Percentiles rank a stretch among this genome's conserved stretches.
Conservation (phyloP, 2,329 filamentous ascomycete genomes). For the Rhytidhysteron rufulum region DNA sequence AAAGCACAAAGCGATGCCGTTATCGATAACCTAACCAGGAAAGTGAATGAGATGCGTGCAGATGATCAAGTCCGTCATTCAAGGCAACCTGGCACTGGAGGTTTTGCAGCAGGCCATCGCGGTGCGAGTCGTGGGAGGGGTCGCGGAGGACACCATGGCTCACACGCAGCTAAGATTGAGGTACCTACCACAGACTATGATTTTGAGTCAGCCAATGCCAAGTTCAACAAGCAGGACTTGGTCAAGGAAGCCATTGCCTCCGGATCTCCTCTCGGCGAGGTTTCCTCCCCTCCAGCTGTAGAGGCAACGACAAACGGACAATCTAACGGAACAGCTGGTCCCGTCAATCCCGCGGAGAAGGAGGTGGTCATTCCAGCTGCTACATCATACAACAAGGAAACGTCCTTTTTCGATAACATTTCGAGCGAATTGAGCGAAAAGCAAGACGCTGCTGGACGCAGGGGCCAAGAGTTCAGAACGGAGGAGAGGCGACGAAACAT, state of each 20-base stretch:
- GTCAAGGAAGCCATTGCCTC: conserved; percentile 83
- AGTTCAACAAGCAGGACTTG: conserved; percentile 83
- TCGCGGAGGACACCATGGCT: conserved; percentile 43
- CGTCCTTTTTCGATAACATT: conserved; percentile 97
- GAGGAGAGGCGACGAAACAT: conserved; percentile 95
- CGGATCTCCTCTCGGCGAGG: conserved; percentile 59
- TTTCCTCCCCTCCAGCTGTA: conserved; percentile 19
- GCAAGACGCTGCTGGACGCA: conserved; percentile 62
- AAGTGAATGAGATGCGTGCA: conserved; percentile 73
- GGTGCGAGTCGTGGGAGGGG: conserved; percentile 41
- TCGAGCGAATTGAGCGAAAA: conserved; percentile 90
- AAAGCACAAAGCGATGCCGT: conserved; percentile 36
- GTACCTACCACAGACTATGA: conserved; percentile 91
- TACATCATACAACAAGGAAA: conserved; percentile 76
- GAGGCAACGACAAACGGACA: conserved; percentile 35
- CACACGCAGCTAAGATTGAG: conserved; percentile 66
- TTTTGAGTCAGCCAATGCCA: conserved; percentile 80
- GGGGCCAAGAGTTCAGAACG: conserved; percentile 80
- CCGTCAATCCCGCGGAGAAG: conserved; percentile 28
- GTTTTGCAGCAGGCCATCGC: conserved; percentile 34
- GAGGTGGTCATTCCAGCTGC: conserved; percentile 45
- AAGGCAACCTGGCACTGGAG: conserved; percentile 44
- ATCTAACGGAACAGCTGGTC: conserved; percentile 29
- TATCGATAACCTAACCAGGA: conserved; percentile 69
- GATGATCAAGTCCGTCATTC: conserved; percentile 51